Base-by-base conservation (phyloP, 345 rosid genomes). In the Odontarrhena argentea region DNA sequence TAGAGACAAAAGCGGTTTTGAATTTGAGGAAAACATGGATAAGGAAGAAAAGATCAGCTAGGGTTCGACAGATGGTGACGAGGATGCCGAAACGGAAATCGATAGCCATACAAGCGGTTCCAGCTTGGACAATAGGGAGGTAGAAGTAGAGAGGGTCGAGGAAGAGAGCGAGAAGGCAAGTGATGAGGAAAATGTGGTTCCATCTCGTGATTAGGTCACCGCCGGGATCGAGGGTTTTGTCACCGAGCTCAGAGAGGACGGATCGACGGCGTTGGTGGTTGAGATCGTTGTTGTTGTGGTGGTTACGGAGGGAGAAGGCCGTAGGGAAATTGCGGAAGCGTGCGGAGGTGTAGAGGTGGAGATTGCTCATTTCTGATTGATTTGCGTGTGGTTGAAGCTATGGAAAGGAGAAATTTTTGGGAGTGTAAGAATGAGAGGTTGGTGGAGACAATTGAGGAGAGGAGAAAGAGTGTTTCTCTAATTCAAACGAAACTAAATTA, bases 101-200 rank as follows among this genome's bases (percentile, higher is more conserved):
- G 68, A 75, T 63, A 3, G 56, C 42, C 77, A 91, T 67, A 83
- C 96, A 91, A 8, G 80, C 84, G 0, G 84, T 76, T 49, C 68
- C 78, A 8, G 77, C 83, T 25, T 82, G 72, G 32, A 80, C 67
- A 10, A 79, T 61, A 8, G 90, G 96, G 55, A 88, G 82, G 87
- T 76, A 91, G 74, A 91, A 87, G 65, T 86, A 91, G 54, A 91
- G 86, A 68, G 96, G 97, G 75, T 91, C 96, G 53, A 91, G 78
- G 69, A 88, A 91, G 47, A 86, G 76, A 26, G 96, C 96, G 41
- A 91, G 61, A 37, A 86, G 80, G 70, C 85, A 84, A 1, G 86
- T 67, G 30, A 85, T 50, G 11, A 91, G 87, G 80, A 91, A 86
- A 22, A 91, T 78, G 65, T 80, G 86, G 81, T 86, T 82, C 94